Evolutionary conservation across 768 basidiomycete species (phyloP), one percentile per base, ranked within the genome.

Genomic region (Rossbeevera mucosa): DNA sequence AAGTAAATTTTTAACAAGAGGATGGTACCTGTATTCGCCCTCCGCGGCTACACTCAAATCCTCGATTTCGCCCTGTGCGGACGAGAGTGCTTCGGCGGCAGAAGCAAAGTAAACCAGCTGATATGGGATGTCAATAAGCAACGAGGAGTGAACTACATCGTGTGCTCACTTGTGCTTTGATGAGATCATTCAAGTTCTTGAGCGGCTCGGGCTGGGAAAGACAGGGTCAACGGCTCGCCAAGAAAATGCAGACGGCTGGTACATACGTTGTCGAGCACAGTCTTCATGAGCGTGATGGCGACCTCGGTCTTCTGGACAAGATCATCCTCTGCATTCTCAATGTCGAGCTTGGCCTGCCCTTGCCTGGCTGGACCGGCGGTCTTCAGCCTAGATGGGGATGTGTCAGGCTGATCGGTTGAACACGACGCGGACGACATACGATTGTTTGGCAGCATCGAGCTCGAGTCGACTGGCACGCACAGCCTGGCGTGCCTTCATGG

Each of bases 271-370:
- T 98, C 95, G 33, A 99, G 79, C 14, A 98, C 95, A n/a, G 91
- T 88, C 77, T 95, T 95, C 94, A 96, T 95, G 41, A 93, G 80
- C 2, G 88, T 90, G 61, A 96, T 96, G 1, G 94, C 95, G 26
- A 94, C 88, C 70, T 99, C 96, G 21, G 96, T 99, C 77, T 92
- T 93, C 68, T 94, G 94, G 5, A 98, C 96, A 28, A 98, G 81
- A 70, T 94, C 92, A 67, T 99, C 96, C 62, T 93, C 90, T 8
- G 90, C 89, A 56, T 92, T 92, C 80, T 93, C 90, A 9, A 92
- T 89, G 59, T 94, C 91, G 20, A 96, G 82, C 44, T 90, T 77
- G 4, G 93, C 90, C 48, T 96, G 93, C 65, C 98, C 96, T 68
- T 94, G 91, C 73, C 76, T 89, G 16, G 82, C 72, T 0, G 88